Evolutionary conservation across 768 basidiomycete genomes (phyloP), one percentile per base, ranked within the genome.

Genomic region (Amanita fuliginea): DNA sequence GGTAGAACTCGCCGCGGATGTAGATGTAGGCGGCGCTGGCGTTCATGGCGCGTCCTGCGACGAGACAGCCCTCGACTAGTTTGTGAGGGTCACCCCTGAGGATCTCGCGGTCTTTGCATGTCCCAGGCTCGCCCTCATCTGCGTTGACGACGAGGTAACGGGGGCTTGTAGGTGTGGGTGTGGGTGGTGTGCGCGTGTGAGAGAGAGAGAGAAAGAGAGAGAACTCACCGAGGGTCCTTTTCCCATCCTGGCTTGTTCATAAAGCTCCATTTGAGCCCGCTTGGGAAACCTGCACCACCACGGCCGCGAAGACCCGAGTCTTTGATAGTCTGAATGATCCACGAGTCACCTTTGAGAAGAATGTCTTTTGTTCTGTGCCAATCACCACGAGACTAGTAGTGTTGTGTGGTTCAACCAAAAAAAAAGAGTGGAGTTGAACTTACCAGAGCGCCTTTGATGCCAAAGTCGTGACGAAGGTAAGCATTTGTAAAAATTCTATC

Each of bases 221-320:
- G 9, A 9, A 28, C 41, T 51, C 53, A 88, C 84, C 90, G 74
- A 56, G 80, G 81, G 60, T 97, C 95, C 62, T 88, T 85, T 71
- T 98, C 81, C 95, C 95, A 97, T 22, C 83, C 83, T n/a, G 93
- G 94, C 68, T 98, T 99, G 76, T 99, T 98, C 95, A 98, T 95
- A 64, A 92, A 93, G 60, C 84, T 87, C 94, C 94, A 97, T 64
- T 98, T 97, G 58, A 98, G 73, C 19, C 95, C 95, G 55, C 84
- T 87, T 0, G 95, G 95, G 63, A 99, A 99, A 24, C 95, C 95
- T 36, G 95, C 95, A 46, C 95, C 95, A 46, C 95, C 95, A 49
- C 95, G 83, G 10, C 95, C 95, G 60, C 95, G 81, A 32, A 98
- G 76, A 41, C 95, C 95, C 18, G 92, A 96, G 60, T 90, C 91